Evolutionary conservation across 306 rosid genomes (phyloP), one percentile per base, ranked within the genome.

Genomic region (Pyrus communis): DNA sequence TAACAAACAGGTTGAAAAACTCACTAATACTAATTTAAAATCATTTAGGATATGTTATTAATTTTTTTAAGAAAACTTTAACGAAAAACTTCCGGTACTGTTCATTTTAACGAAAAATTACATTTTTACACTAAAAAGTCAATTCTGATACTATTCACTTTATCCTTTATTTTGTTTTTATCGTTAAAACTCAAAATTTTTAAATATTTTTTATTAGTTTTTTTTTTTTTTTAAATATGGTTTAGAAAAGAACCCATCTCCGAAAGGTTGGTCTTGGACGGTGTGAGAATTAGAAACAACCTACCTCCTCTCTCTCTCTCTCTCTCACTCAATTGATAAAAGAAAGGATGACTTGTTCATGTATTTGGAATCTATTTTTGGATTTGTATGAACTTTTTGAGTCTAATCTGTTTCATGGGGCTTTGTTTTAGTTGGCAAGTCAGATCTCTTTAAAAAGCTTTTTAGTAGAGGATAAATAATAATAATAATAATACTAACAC

Each of bases 351-450:
- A 49, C 7, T 49, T 14, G 7, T 31, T 15, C 27, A 11, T 49
- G 57, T 13, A 76, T n/a, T 72, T 60, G 67, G 58, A 67, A 58
- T 52, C 28, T 64, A 22, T 63, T 49, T 71, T 65, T 15, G 67
- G 25, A 15, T 58, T 4, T 23, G 57, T 23, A 40, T 38, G 77
- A 59, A 8, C 42, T 40, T 7, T 61, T 67, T 19, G 49, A 55
- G 60, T 59, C 64, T 65, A 57, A 65, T 23, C 3, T 33, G 18
- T 5, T 7, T 25, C 22, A 33, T 67, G 10, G 7, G 51, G 25
- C 27, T 28, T 67, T 79, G 21, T 54, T 57, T 68, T 67, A 22
- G 75, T 57, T 68, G 66, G 80, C 59, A 57, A 78, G 74, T 78
- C 82, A 78, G 58, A 35, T 71, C 45, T 42, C 12, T 42, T 42